These are phyloP conservation scores for Fraxinus paxiana DNA, from an alignment of 305 asterid species.

Conservation along the genomic window DNA sequence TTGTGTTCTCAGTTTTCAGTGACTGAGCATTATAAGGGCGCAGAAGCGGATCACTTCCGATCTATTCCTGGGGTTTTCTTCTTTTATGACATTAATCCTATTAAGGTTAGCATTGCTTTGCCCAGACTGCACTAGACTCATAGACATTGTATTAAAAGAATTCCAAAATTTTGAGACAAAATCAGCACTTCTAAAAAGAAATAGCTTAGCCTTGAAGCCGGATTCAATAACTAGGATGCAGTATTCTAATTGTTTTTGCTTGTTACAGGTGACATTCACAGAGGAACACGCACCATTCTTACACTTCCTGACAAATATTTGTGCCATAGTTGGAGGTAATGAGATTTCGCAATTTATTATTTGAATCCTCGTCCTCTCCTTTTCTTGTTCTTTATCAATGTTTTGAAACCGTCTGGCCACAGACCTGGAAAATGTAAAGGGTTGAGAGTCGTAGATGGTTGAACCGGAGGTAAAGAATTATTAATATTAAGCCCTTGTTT, in stretches of 20 bases:
- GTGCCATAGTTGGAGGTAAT: slow-evolving; percentile 96
- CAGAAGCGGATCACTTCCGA: slow-evolving; percentile 55
- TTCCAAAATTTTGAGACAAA: neutral
- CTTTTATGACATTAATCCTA: slow-evolving; percentile 90
- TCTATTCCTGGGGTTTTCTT: slow-evolving; percentile 86
- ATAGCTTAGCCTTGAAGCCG: neutral
- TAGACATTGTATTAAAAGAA: neutral
- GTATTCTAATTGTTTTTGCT: slow-evolving; percentile 4
- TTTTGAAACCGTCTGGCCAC: neutral
- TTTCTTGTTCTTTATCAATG: neutral
- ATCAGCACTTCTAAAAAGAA: neutral
- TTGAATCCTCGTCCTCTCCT: neutral
- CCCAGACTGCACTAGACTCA: neutral
- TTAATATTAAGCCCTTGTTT: neutral
- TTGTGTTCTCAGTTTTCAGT: slow-evolving; percentile 72
- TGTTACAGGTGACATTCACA: slow-evolving; percentile 68
- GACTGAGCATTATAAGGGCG: slow-evolving; percentile 76
- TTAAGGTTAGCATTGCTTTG: slow-evolving; percentile 51
- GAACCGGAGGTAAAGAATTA: neutral
- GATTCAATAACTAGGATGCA: neutral
- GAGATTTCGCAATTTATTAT: neutral
- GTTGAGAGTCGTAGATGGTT: neutral
- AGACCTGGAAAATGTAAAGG: neutral
- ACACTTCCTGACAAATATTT: slow-evolving; percentile 81
- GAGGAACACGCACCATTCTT: slow-evolving; percentile 79